Evolutionary conservation across 225 moss, liverwort and hornwort species (phyloP).

Genomic region (Marchantia paleacea): DNA sequence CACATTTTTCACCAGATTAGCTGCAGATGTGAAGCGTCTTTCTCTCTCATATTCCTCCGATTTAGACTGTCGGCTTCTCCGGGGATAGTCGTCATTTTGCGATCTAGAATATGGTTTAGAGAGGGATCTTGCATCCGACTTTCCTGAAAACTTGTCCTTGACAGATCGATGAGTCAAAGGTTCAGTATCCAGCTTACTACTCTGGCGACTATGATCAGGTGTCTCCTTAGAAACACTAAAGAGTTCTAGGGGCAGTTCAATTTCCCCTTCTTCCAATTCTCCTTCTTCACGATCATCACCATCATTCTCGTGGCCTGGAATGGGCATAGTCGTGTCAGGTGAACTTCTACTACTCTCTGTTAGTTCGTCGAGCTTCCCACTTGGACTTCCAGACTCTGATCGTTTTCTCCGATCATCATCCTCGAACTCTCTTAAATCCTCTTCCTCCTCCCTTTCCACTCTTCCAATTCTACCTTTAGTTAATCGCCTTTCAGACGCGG

Average conservation of each 20-base stretch:
- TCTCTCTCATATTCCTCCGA: slow-evolving; percentile 55
- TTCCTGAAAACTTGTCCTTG: slow-evolving; percentile 29
- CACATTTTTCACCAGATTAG: slow-evolving; percentile 86
- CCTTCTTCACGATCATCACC: slow-evolving; percentile 82
- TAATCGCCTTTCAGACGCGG: slow-evolving; percentile 21
- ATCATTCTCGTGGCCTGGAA: slow-evolving; percentile 38
- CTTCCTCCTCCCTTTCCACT: slow-evolving; percentile 37
- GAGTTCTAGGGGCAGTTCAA: slow-evolving; percentile 57
- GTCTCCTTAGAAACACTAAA: slow-evolving; percentile 24
- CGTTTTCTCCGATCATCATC: slow-evolving; percentile 25
- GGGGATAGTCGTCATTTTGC: slow-evolving; percentile 40
- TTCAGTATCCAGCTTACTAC: slow-evolving; percentile 29
- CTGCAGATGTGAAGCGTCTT: slow-evolving; percentile 58
- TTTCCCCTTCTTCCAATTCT: slow-evolving; percentile 98
- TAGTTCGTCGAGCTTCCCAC: slow-evolving; percentile 39
- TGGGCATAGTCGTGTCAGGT: slow-evolving; percentile 28
- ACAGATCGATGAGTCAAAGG: slow-evolving; percentile 7
- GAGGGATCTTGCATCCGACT: slow-evolving; percentile 24
- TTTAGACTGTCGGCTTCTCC: slow-evolving; percentile 45
- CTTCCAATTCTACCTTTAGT: slow-evolving; percentile 50
- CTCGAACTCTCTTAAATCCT: slow-evolving; percentile 21
- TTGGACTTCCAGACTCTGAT: slow-evolving; percentile 36
- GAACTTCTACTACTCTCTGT: slow-evolving; percentile 30
- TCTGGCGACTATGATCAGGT: slow-evolving; percentile 20
- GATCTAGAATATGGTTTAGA: slow-evolving; percentile 31